Percentiles rank a stretch among this genome's conserved stretches.
Conservation (phyloP, 176 grass and related monocot species). For the Oryza rufipogon region DNA sequence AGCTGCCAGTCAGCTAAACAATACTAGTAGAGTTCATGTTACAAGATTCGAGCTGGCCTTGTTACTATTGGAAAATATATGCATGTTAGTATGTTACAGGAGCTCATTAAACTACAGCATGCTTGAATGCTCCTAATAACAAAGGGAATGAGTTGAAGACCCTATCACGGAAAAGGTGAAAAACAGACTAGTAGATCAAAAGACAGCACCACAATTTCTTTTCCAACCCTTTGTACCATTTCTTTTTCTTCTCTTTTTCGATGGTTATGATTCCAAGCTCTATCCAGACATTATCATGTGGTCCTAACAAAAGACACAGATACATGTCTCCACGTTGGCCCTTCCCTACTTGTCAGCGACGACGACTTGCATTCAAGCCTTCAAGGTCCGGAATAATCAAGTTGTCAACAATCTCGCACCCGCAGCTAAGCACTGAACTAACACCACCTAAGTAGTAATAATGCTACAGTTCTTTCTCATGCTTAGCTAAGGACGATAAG, state of each 20-base stretch:
- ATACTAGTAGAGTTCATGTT: slow-evolving; percentile 27
- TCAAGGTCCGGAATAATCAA: background rate
- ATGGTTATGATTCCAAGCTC: slow-evolving; percentile 42
- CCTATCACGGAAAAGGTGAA: background rate
- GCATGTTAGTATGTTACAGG: background rate
- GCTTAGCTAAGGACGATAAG: background rate
- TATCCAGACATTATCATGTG: slow-evolving; percentile 39
- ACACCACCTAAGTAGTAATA: background rate
- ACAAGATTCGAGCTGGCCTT: slow-evolving; percentile 31
- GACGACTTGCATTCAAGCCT: too few species aligned
- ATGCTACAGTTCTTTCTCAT: too few species aligned
- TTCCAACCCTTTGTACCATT: background rate
- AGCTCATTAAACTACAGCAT: background rate
- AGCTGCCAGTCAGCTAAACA: background rate
- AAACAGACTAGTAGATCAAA: slow-evolving; percentile 7
- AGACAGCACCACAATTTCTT: background rate
- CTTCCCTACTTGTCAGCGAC: slow-evolving; percentile 8
- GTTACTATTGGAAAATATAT: background rate
- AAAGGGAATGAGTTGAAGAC: background rate
- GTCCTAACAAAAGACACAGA: slow-evolving; percentile 31
- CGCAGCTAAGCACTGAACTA: background rate
- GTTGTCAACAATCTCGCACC: background rate
- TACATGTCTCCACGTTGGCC: background rate
- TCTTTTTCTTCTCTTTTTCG: slow-evolving; percentile 7
- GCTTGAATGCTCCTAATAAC: background rate